These are phyloP conservation scores for Akanthomyces lecanii DNA, from an alignment of 2,329 filamentous ascomycete genomes.

Conservation along the genomic window DNA sequence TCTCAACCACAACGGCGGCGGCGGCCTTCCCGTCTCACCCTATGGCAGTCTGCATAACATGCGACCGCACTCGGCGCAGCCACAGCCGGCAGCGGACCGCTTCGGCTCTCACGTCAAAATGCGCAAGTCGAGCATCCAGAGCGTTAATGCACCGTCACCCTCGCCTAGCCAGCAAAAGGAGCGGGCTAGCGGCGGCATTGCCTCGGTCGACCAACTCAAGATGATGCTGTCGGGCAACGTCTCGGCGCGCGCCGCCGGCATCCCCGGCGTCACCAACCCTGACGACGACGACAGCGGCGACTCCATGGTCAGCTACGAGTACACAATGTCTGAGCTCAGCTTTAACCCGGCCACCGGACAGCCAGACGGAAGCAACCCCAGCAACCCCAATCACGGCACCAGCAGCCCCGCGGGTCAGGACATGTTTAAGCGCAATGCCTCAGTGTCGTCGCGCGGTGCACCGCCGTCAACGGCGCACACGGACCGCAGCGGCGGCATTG, in stretches of 20 bases:
- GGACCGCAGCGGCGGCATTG: constrained; percentile 3
- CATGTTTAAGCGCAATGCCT: constrained; percentile 29
- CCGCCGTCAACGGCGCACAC: constrained; percentile 19
- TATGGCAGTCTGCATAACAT: constrained; percentile 48
- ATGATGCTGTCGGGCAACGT: constrained; percentile 53
- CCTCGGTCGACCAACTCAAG: constrained; percentile 62
- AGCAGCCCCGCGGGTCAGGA: constrained; percentile 24
- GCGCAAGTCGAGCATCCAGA: constrained; percentile 53
- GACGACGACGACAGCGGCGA: constrained; percentile 57
- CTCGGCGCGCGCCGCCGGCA: constrained; percentile 36
- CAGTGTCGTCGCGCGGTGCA: constrained; percentile 35
- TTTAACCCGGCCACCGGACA: constrained; percentile 44
- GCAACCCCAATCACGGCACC: constrained; percentile 12
- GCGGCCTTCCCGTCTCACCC: constrained; percentile 40
- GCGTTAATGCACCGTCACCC: constrained; percentile 30
- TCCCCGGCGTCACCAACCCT: constrained; percentile 33
- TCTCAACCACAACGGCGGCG: constrained; percentile 25
- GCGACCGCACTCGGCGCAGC: constrained; percentile 44
- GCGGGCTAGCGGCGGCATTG: constrained; percentile 44
- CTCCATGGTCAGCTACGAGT: constrained; percentile 68
- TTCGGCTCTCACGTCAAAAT: constrained; percentile 37
- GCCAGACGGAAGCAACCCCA: constrained; percentile 23
- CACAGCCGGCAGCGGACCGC: constrained; percentile 30
- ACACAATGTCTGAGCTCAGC: constrained; percentile 62
- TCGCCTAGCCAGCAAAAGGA: constrained; percentile 33